These are phyloP conservation scores for Solanum chaucha DNA, from an alignment of 257 asterid genomes.

Conservation along the genomic window DNA sequence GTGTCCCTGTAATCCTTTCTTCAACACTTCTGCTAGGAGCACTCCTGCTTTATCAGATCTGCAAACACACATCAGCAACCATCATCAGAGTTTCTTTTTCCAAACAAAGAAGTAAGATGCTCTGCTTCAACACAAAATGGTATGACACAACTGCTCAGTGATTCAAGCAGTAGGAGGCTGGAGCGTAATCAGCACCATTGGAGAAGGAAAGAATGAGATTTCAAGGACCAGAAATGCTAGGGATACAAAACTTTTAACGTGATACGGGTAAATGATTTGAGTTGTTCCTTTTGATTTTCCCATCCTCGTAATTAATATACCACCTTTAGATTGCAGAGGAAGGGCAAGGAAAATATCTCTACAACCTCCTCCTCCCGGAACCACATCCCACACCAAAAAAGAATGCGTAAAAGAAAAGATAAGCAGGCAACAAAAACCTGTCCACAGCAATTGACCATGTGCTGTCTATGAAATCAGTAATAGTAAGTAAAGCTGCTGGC, in stretches of 20 bases:
- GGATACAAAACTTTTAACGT: neutral
- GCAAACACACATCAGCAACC: constrained; percentile 5
- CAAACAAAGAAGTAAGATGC: neutral
- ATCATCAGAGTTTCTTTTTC: neutral
- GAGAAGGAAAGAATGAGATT: neutral
- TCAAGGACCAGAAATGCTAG: neutral
- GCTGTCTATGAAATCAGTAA: constrained; percentile 82
- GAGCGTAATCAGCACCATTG: neutral
- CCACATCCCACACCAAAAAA: neutral
- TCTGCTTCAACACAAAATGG: neutral
- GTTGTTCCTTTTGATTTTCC: neutral
- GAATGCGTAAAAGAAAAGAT: neutral
- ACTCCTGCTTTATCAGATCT: constrained; percentile 95
- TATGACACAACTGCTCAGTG: neutral
- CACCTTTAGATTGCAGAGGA: neutral
- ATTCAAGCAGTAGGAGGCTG: neutral
- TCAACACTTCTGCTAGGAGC: constrained; percentile 77
- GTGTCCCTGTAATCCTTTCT: constrained; percentile 78
- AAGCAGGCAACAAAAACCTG: constrained; percentile 35
- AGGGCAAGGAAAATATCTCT: neutral
- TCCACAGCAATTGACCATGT: constrained; percentile 86
- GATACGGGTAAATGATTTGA: neutral
- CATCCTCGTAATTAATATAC: neutral
- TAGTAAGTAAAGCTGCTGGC: constrained; percentile 73
- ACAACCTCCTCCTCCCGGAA: neutral